These are phyloP conservation scores for Aspergillus affinis DNA, from an alignment of 495 filamentous ascomycete genomes.

Conservation along the genomic window DNA sequence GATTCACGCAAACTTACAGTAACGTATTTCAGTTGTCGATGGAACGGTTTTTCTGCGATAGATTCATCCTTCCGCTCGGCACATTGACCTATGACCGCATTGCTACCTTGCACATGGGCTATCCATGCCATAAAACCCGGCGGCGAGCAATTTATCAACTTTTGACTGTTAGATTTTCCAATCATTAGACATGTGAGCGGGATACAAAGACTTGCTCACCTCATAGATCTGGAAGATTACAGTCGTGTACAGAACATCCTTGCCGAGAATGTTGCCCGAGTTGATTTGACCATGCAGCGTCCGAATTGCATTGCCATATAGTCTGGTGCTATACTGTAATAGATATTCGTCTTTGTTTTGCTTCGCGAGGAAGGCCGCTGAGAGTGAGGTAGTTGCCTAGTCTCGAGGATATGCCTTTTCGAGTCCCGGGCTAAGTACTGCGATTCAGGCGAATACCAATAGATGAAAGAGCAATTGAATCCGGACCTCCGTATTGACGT, in stretches of 20 bases:
- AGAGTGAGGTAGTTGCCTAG: constrained; percentile 22
- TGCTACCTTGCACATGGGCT: constrained; percentile 28
- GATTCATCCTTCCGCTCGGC: constrained; percentile 6
- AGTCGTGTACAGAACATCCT: constrained; percentile 27
- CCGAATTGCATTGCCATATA: constrained; percentile 24
- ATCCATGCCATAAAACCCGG: constrained; percentile 27
- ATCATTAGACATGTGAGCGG: neutral
- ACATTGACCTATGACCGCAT: constrained; percentile 21
- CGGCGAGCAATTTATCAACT: constrained; percentile 28
- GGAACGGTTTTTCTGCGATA: constrained; percentile 19
- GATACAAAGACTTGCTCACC: constrained; percentile 11
- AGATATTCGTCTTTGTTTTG: constrained; percentile 18
- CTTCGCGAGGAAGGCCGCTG: constrained; percentile 24
- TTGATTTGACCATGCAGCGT: constrained; percentile 20
- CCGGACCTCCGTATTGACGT: constrained; percentile 18
- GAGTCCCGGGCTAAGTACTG: constrained; percentile 8
- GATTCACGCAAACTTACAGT: constrained; percentile 16
- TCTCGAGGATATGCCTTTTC: constrained; percentile 19
- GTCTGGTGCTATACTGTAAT: constrained; percentile 22
- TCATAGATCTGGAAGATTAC: constrained; percentile 30
- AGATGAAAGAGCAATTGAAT: constrained; percentile 22
- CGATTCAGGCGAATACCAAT: constrained; percentile 11
- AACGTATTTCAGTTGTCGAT: constrained; percentile 28
- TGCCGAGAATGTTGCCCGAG: constrained; percentile 16
- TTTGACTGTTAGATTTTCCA: constrained; percentile 2